Evolutionary conservation across 2,329 filamentous ascomycete genomes (phyloP).

Genomic region (Fusarium ramigenum): DNA sequence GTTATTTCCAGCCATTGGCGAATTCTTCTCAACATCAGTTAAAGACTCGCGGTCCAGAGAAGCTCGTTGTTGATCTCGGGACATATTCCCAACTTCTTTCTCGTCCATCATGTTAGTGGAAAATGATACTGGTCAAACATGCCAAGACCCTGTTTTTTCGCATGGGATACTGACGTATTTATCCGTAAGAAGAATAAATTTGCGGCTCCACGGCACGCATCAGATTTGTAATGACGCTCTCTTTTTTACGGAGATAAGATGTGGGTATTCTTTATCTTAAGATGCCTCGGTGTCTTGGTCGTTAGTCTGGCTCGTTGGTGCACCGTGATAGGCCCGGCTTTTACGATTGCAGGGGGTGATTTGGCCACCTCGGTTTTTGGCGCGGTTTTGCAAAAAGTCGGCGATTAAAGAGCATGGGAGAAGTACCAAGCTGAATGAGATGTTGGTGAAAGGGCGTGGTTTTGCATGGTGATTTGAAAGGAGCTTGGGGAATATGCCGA

Average conservation of each 20-base stretch:
- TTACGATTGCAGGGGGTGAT: neutral
- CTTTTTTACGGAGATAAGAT: conserved; percentile 16
- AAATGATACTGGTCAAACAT: neutral
- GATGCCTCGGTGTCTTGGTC: conserved; percentile 16
- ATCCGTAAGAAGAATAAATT: neutral
- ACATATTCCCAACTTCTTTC: neutral
- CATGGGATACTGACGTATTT: conserved; percentile 7
- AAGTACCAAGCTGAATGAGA: neutral
- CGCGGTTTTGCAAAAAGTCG: neutral
- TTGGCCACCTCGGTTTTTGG: neutral
- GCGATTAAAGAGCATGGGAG: neutral
- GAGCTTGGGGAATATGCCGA: neutral
- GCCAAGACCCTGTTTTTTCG: neutral
- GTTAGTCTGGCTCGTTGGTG: neutral
- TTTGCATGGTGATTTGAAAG: neutral
- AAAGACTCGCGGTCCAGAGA: neutral
- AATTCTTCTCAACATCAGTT: neutral
- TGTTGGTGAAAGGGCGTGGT: neutral
- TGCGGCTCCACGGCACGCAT: conserved; percentile 6
- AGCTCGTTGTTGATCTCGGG: neutral
- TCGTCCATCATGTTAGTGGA: neutral
- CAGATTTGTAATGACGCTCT: conserved; percentile 24
- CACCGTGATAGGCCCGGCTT: neutral
- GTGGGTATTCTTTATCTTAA: conserved; percentile 1
- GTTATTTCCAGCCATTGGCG: neutral